phyloP scores from a whole-genome alignment of 768 basidiomycete species.

The Vararia minispora region DNA sequence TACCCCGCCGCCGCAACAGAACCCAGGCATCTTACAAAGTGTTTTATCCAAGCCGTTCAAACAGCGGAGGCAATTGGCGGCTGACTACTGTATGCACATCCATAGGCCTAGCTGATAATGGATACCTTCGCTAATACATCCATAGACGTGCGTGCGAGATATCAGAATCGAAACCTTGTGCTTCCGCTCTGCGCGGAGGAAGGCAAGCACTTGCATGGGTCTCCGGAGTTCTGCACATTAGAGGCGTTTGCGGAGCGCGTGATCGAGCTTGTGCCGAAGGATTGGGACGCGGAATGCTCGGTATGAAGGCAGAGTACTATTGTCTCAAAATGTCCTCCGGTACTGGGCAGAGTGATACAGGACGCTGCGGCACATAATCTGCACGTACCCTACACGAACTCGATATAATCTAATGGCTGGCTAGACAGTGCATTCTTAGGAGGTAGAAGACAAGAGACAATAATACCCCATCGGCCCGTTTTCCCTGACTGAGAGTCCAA shows the following conservation, averaged over 20 bases:
- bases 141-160: conserved; percentile 53
- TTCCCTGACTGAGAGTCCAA: too few species aligned
- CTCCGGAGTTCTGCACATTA: conserved; percentile 66
- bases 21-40: conserved; percentile 2
- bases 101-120: conserved; percentile 1
- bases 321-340: too few species aligned
- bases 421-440: too few species aligned
- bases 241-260: conserved; percentile 51
- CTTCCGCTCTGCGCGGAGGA: conserved; percentile 55
- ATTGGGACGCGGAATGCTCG: conserved; percentile 57
- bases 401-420: too few species aligned
- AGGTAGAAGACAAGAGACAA: too few species aligned
- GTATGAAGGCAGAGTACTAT: too few species aligned
- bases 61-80: too few species aligned
- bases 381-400: too few species aligned
- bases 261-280: conserved; percentile 48
- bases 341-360: too few species aligned
- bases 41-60: not conserved
- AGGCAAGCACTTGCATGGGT: conserved; percentile 57
- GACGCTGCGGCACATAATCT: too few species aligned
- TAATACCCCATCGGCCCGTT: too few species aligned
- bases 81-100: conserved; percentile 12
- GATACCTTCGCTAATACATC: not conserved
- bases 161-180: conserved; percentile 54
- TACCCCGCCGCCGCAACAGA: conserved; percentile 6